Base-by-base conservation (phyloP, 805 yeast species). In the Middelhovenomyces tepae region DNA sequence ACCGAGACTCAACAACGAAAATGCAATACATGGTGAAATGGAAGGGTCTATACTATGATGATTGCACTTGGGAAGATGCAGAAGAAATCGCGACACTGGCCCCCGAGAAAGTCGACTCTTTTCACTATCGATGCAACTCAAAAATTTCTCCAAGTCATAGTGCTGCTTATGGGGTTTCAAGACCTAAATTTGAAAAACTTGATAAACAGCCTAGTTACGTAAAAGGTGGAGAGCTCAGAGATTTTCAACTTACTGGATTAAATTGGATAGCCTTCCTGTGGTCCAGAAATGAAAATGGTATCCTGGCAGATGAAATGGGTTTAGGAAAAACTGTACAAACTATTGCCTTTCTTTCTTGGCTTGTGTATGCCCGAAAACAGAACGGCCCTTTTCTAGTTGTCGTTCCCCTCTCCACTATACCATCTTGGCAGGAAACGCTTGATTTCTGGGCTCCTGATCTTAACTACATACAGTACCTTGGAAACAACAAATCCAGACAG, bases 181-280 rank as follows among this genome's bases (percentile, higher is more conserved):
- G 99, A 46, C 98, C 99, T 2, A 66, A 78, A 34, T 91, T 91
- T 56, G 95, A 85, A 56, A 91, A 89, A 53, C 65, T 91, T 33
- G 71, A 71, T 18, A 69, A 69, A 34, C 99, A 91, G 59, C 99
- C 99, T 1, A 67, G 77, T 9, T 91, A 80, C 51, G 78, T 91
- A 44, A 86, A 86, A 54, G 78, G 80, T 50, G 95, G 96, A 32
- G 91, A 81, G 55, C 68, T 91, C 43, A 75, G 98, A 56, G 98
- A 91, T 62, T 91, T 91, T 71, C 99, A 91, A 64, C 69, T 91
- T 56, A 91, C 98, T 0, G 99, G 99, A 36, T 70, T 91, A 42
- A 91, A 91, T 59, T 91, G 99, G 99, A 91, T 91, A 98, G 98
- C 98, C 0, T 91, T 89, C 55, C 64, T 91, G 40, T 91, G 98